Percentiles rank a stretch among this genome's conserved stretches.
These are phyloP conservation scores for Citrus inodora DNA, from an alignment of 345 rosid species.

Conservation along the genomic window DNA sequence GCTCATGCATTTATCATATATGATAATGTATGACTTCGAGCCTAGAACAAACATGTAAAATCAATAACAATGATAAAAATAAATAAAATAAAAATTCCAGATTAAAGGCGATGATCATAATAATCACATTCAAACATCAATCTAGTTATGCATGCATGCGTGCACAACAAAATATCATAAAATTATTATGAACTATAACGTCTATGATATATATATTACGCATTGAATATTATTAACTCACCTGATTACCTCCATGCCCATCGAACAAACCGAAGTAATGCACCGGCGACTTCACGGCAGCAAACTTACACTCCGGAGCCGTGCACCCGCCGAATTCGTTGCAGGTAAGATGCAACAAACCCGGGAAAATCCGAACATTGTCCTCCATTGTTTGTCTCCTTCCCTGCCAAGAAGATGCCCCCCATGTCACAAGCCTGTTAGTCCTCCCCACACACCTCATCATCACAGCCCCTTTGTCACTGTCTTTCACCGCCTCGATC, in stretches of 20 bases:
- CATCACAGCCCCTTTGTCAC: background rate
- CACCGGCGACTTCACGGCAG: background rate
- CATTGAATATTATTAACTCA: background rate
- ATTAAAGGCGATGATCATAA: too few species aligned
- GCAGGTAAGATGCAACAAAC: constrained; percentile 2
- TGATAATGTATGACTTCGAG: too few species aligned
- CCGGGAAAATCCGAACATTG: background rate
- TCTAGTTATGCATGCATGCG: too few species aligned
- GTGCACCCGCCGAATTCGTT: constrained; percentile 9
- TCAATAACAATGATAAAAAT: background rate
- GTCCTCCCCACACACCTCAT: constrained; percentile 14
- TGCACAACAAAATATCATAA: too few species aligned
- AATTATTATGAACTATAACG: background rate
- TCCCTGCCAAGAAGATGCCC: background rate
- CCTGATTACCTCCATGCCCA: constrained; percentile 17
- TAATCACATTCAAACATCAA: too few species aligned
- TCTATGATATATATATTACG: background rate
- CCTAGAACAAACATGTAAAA: background rate
- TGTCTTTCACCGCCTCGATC: background rate
- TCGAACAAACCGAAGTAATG: constrained; percentile 16
- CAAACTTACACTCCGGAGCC: constrained; percentile 7
- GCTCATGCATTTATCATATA: background rate
- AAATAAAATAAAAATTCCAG: too few species aligned
- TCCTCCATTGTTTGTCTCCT: constrained; percentile 14
- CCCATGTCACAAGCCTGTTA: background rate